A percentile compares a stretch with the other conserved stretches of the same genome.
Conservation (phyloP, 2,329 filamentous ascomycete genomes). For the Anisogramma anomala region DNA sequence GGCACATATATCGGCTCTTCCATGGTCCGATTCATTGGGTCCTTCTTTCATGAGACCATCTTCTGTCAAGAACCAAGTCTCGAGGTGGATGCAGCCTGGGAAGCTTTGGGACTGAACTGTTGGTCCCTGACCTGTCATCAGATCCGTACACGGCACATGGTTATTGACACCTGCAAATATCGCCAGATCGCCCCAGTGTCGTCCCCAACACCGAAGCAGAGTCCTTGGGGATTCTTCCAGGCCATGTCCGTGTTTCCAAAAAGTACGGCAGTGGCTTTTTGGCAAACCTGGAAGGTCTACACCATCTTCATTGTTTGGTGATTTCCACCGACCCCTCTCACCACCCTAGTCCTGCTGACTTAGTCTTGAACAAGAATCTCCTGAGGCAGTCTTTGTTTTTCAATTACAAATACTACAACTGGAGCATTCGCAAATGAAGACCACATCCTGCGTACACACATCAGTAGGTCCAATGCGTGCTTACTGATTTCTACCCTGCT, state of each 20-base stretch:
- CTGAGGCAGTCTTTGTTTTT: constrained; percentile 46
- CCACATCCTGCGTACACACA: constrained; percentile 41
- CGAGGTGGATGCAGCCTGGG: constrained; percentile 49
- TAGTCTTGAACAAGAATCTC: constrained; percentile 33
- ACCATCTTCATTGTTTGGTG: constrained; percentile 48
- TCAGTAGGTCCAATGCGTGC: constrained; percentile 46
- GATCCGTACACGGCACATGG: not conserved
- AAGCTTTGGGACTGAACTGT: constrained; percentile 33
- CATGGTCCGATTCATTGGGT: constrained; percentile 43
- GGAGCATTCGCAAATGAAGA: constrained; percentile 47
- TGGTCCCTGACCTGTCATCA: constrained; percentile 12
- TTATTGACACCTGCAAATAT: constrained; percentile 20
- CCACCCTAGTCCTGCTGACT: too few species aligned
- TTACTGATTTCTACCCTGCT: too few species aligned
- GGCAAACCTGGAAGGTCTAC: constrained; percentile 45
- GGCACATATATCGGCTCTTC: too few species aligned
- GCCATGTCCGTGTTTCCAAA: constrained; percentile 43
- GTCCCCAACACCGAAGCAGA: constrained; percentile 38
- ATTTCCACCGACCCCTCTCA: constrained; percentile 2
- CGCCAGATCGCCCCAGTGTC: constrained; percentile 33
- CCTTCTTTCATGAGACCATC: constrained; percentile 41
- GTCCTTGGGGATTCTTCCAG: constrained; percentile 36
- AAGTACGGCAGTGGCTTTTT: constrained; percentile 48
- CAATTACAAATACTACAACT: constrained; percentile 47
- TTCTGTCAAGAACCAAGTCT: constrained; percentile 40